Evolutionary conservation across 2,329 filamentous ascomycete species (phyloP).

Genomic region (Polychaeton citri): DNA sequence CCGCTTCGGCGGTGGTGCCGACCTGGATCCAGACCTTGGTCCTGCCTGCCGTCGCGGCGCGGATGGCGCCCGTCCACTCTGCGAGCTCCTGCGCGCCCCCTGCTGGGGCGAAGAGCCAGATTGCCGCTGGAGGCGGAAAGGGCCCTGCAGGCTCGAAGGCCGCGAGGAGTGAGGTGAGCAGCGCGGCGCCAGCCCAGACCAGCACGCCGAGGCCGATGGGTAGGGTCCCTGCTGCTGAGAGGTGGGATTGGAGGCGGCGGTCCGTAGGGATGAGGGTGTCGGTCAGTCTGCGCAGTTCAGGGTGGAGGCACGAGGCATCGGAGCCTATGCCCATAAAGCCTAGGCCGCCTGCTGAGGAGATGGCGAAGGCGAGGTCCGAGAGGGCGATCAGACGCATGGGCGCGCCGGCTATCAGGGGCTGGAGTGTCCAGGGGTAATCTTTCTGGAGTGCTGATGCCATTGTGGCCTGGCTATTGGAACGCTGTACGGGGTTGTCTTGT

Average conservation of each 20-base stretch:
- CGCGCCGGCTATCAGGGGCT: constrained; percentile 47
- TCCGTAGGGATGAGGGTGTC: constrained; percentile 6
- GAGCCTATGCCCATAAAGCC: constrained; percentile 34
- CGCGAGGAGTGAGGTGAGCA: constrained; percentile 33
- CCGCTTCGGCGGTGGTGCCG: constrained; percentile 44
- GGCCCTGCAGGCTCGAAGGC: constrained; percentile 33
- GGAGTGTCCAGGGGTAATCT: constrained; percentile 45
- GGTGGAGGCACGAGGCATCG: constrained; percentile 23
- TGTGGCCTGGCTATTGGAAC: no score
- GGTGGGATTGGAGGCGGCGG: constrained; percentile 13
- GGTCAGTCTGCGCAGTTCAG: constrained; percentile 12
- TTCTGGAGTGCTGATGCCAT: constrained; percentile 14
- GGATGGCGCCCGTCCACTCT: constrained; percentile 19
- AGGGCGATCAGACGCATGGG: constrained; percentile 55
- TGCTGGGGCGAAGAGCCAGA: constrained; percentile 55
- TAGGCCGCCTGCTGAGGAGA: constrained; percentile 41
- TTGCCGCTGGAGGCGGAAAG: constrained; percentile 36
- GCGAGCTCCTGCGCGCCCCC: constrained; percentile 22
- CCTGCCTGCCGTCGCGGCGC: constrained; percentile 19
- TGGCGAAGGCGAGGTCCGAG: constrained; percentile 44
- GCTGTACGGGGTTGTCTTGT: no score
- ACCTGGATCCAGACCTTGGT: constrained; percentile 47
- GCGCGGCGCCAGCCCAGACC: constrained; percentile 31
- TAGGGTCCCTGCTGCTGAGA: constrained; percentile 18
- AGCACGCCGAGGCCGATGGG: constrained; percentile 52